Evolutionary conservation across 2,329 filamentous ascomycete genomes (phyloP), one percentile per base, ranked within the genome.

Genomic region (Trichophyton mentagrophytes): DNA sequence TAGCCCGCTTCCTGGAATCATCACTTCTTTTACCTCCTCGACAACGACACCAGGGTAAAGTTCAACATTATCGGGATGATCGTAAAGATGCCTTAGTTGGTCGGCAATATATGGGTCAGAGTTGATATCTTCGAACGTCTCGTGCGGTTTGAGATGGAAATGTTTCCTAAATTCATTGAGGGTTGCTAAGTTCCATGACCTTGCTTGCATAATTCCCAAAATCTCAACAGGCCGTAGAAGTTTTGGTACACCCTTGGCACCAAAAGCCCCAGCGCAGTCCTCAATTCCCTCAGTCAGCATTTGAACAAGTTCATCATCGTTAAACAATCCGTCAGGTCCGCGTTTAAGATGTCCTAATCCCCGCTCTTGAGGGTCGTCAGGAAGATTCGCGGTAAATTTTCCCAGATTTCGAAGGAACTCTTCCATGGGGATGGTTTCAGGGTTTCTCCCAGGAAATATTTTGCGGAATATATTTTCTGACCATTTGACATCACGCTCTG

Each of bases 171-270:
- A 84, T 67, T 86, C 84, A 58, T 76, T 76, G 62, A 76, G 65
- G 4, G 71, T 73, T 1, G 61, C 60, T n/a, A 65, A 44, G 42
- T 62, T 62, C 89, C 89, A 93, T 61, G 82, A 81, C 25, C 89
- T 80, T 3, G 86, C 85, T 64, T 90, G 87, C 42, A 88, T 78
- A 60, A 93, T 92, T 33, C 88, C 89, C 6, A 92, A 75, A 42
- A 91, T 86, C 71, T 93, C 89, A 22, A 93, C 81, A 0, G 85
- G 81, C 64, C 84, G 83, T 80, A 93, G 82, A 22, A 85, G 80
- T 6, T 82, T 77, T 0, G 89, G 89, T 0, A 92, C 85, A 62
- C 88, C 87, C 8, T 83, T 83, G 0, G 82, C 83, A 0, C 87
- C 86, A 65, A 89, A 90, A 0, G 83, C 80, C 3, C 84, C 83